These are phyloP conservation scores for Bimuria novae-zelandiae DNA, from an alignment of 2,329 filamentous ascomycete genomes.

Conservation along the genomic window DNA sequence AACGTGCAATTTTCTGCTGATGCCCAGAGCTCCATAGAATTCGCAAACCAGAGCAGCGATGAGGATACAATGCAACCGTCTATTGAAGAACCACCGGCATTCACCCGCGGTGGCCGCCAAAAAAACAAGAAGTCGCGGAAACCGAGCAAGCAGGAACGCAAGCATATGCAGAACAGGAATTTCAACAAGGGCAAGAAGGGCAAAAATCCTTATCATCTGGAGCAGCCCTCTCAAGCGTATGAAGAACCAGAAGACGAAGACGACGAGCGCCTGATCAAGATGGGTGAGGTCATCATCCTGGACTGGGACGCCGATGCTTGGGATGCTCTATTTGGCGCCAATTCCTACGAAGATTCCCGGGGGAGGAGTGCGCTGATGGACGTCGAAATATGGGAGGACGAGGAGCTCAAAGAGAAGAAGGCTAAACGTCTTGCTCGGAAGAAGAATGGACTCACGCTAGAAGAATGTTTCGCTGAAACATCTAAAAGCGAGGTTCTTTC, in stretches of 20 bases:
- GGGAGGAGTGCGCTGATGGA: constrained; percentile 65
- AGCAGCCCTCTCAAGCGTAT: constrained; percentile 35
- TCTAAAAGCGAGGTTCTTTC: constrained; percentile 92
- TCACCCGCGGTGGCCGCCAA: constrained; percentile 33
- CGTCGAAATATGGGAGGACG: constrained; percentile 59
- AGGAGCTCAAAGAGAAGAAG: constrained; percentile 67
- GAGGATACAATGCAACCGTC: constrained; percentile 38
- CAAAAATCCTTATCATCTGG: constrained; percentile 25
- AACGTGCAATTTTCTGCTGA: constrained; percentile 32
- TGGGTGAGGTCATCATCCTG: constrained; percentile 83
- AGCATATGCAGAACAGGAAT: constrained; percentile 40
- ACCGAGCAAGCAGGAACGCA: constrained; percentile 34
- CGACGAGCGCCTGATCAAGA: constrained; percentile 70
- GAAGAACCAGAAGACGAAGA: constrained; percentile 46
- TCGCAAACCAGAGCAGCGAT: constrained; percentile 41
- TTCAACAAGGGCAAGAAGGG: constrained; percentile 42
- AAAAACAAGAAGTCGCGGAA: constrained; percentile 41
- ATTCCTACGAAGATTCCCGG: constrained; percentile 54
- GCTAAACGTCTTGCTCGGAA: constrained; percentile 67
- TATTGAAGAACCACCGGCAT: constrained; percentile 26
- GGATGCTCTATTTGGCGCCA: constrained; percentile 68
- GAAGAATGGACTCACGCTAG: constrained; percentile 78
- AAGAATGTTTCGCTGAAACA: constrained; percentile 93
- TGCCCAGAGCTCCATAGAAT: constrained; percentile 33
- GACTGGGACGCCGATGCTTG: constrained; percentile 79